These are phyloP conservation scores for Penicillium expansum DNA, from an alignment of 2,329 filamentous ascomycete species.

Conservation along the genomic window DNA sequence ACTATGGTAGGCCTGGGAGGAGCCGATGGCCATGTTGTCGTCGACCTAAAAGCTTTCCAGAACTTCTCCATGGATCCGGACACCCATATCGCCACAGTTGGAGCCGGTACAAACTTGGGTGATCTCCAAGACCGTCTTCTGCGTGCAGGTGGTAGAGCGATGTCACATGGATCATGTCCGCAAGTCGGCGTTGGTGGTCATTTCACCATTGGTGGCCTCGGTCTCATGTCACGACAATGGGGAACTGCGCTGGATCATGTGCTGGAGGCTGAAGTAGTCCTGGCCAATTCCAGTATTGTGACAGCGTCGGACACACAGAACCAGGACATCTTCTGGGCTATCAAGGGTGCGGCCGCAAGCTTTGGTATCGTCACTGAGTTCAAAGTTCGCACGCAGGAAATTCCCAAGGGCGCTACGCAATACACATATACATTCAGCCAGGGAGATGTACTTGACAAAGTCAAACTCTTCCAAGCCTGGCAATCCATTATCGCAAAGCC, in stretches of 20 bases:
- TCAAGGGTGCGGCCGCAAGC: conserved; percentile 38
- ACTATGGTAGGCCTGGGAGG: conserved; percentile 33
- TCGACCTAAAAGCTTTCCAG: conserved; percentile 33
- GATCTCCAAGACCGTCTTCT: conserved; percentile 35
- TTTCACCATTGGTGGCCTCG: conserved; percentile 41
- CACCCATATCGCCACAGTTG: conserved; percentile 36
- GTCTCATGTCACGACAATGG: conserved; percentile 48
- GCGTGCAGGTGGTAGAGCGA: conserved; percentile 31
- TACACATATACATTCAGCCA: conserved; percentile 58
- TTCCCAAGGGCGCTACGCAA: conserved; percentile 51
- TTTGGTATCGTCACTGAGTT: conserved; percentile 43
- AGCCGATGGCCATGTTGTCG: conserved; percentile 29
- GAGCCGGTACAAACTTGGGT: conserved; percentile 34
- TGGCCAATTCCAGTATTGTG: conserved; percentile 40
- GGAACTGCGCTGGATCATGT: conserved; percentile 54
- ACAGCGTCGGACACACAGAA: conserved; percentile 29
- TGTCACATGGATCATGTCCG: conserved; percentile 41
- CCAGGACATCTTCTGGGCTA: conserved; percentile 36
- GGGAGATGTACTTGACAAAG: conserved; percentile 49
- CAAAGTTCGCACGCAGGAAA: conserved; percentile 37
- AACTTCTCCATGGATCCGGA: conserved; percentile 33
- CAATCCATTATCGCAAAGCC: conserved; percentile 57
- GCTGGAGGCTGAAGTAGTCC: conserved; percentile 49
- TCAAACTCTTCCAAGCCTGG: conserved; percentile 56
- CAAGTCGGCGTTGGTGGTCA: conserved; percentile 43